Percentiles rank a stretch among this genome's conserved stretches.
Conservation (phyloP, 2,329 filamentous ascomycete species). For the Cordyceps farinosa region DNA sequence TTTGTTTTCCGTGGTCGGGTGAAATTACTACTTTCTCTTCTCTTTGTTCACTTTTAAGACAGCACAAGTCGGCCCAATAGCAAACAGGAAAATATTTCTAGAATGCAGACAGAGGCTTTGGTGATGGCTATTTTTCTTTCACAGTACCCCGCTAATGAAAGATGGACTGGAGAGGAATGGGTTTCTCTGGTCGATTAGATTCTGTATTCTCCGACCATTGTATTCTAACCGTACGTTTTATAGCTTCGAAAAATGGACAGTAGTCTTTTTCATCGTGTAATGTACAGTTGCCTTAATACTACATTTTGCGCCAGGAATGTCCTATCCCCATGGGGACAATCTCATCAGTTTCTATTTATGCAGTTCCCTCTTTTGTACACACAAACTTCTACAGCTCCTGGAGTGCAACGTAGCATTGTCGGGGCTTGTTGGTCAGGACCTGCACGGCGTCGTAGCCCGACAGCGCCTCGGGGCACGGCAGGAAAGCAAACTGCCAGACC, state of each 20-base stretch:
- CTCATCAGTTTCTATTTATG: not conserved
- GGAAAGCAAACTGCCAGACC: conserved; percentile 14
- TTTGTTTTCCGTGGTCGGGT: not conserved
- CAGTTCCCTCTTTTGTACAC: not conserved
- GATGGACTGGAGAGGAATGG: too few species aligned
- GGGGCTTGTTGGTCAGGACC: conserved; percentile 13
- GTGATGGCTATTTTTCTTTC: too few species aligned
- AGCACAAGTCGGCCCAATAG: not conserved
- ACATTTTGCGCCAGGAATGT: too few species aligned
- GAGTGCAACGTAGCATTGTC: conserved; percentile 9
- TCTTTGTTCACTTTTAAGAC: not conserved
- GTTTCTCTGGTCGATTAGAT: too few species aligned
- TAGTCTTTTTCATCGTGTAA: not conserved
- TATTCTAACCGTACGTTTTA: too few species aligned
- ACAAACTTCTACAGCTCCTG: not conserved
- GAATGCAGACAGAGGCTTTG: not conserved
- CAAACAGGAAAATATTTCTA: not conserved
- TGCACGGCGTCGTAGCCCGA: conserved; percentile 12
- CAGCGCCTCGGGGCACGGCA: not conserved
- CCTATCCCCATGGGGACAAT: too few species aligned
- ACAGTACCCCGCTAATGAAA: too few species aligned
- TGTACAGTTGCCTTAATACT: not conserved
- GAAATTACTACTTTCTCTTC: not conserved
- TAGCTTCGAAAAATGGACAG: too few species aligned
- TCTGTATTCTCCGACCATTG: too few species aligned